Percentiles rank a stretch among this genome's conserved stretches.
Evolutionary conservation across 768 basidiomycete genomes (phyloP).

Genomic region (Lactarius indigo): DNA sequence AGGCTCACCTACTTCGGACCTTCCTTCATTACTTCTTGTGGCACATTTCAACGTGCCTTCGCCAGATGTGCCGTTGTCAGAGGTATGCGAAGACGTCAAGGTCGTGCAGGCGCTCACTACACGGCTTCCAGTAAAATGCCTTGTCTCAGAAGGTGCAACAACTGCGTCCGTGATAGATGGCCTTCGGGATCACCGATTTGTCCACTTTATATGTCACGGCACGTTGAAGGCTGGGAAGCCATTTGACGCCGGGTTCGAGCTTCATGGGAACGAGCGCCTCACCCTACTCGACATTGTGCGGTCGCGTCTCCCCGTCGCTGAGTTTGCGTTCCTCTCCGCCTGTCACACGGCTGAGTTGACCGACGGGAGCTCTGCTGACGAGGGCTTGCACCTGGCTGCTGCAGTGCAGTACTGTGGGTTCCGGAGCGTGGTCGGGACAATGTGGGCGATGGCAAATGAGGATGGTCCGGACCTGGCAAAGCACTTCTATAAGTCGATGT

Average conservation of each 20-base stretch:
- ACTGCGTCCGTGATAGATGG: neutral
- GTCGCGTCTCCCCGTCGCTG: neutral
- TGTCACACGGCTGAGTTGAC: neutral
- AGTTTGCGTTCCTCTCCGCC: slow-evolving; percentile 1
- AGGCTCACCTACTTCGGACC: neutral
- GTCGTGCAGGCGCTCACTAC: neutral
- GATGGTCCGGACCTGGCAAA: neutral
- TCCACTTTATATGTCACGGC: slow-evolving; percentile 11
- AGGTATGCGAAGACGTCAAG: neutral
- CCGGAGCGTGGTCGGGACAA: slow-evolving; percentile 3
- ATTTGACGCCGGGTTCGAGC: neutral
- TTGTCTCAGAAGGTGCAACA: neutral
- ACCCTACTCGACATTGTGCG: neutral
- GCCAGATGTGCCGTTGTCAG: neutral
- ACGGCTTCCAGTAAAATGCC: too few relatives aligned
- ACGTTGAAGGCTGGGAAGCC: neutral
- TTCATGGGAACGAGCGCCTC: neutral
- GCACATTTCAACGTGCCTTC: neutral
- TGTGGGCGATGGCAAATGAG: neutral
- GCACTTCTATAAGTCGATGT: neutral
- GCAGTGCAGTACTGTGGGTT: neutral
- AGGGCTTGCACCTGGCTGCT: neutral
- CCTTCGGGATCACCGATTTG: neutral
- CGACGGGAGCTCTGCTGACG: neutral
- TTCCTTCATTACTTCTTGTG: neutral